These are phyloP conservation scores for Hagleromyces aurorensis DNA, from an alignment of 805 yeast genomes.

Conservation along the genomic window DNA sequence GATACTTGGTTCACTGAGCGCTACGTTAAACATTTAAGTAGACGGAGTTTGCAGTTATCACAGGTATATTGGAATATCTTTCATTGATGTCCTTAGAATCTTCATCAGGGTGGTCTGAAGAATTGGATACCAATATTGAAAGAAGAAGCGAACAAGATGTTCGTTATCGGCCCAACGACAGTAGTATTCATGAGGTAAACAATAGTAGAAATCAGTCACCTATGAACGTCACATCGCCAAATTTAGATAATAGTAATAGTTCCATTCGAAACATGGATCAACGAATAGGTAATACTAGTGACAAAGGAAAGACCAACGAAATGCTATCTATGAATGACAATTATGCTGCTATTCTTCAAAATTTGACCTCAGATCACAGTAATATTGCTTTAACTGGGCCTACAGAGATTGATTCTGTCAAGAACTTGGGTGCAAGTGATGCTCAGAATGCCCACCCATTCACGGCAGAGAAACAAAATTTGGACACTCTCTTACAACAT, in stretches of 20 bases:
- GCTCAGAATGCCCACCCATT: constrained; percentile 1
- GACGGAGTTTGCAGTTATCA: no score
- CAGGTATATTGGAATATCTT: no score
- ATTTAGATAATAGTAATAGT: not conserved
- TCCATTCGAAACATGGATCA: constrained; percentile 1
- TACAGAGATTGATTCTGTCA: no score
- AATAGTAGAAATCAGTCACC: constrained; percentile 1
- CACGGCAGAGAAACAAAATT: constrained; percentile 15
- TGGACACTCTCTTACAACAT: constrained; percentile 25
- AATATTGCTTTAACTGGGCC: no score
- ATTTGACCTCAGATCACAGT: constrained; percentile 16
- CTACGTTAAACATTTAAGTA: no score
- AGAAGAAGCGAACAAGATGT: no score
- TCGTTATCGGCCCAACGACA: no score
- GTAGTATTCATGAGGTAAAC: no score
- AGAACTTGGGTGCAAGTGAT: constrained; percentile 5
- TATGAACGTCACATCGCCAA: not conserved
- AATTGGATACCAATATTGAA: no score
- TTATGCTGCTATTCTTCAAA: constrained; percentile 21
- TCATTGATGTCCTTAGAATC: no score
- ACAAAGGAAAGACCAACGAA: constrained; percentile 10
- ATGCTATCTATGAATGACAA: constrained; percentile 22
- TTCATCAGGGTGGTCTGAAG: no score
- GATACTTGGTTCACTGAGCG: no score
- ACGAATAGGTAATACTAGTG: constrained; percentile 3